Evolutionary conservation across 805 yeast genomes (phyloP).

Genomic region (Saccharomycodes ludwigii): DNA sequence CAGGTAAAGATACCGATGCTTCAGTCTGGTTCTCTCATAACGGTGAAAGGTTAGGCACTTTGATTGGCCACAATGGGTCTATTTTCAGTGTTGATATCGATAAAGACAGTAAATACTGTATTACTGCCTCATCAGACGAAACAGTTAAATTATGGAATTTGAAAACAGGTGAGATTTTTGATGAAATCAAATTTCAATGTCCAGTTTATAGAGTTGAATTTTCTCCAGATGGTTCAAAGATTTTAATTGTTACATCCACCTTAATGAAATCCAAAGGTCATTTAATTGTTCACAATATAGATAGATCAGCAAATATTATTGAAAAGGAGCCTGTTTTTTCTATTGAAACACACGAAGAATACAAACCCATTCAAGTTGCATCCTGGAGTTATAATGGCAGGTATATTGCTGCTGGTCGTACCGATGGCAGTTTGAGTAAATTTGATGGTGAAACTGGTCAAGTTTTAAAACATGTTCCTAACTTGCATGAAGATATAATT

Average conservation of each 20-base stretch:
- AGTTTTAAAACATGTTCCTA: conserved; percentile 35
- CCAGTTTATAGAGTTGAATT: conserved; percentile 91
- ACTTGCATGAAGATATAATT: conserved; percentile 64
- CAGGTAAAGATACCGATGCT: conserved; percentile 82
- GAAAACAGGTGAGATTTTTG: conserved; percentile 61
- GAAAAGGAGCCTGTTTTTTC: conserved; percentile 42
- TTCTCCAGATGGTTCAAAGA: conserved; percentile 53
- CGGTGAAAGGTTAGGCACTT: conserved; percentile 94
- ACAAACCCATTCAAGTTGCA: conserved; percentile 64
- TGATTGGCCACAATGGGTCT: conserved; percentile 83
- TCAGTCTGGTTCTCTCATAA: conserved; percentile 90
- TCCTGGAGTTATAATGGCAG: conserved; percentile 74
- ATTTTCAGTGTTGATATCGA: conserved; percentile 91
- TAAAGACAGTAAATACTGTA: conserved; percentile 48
- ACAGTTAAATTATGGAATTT: conserved; percentile 77
- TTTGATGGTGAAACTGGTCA: conserved; percentile 70
- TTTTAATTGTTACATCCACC: conserved; percentile 74
- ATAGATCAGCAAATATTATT: no score
- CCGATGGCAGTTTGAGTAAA: conserved; percentile 74
- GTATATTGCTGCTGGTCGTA: conserved; percentile 75
- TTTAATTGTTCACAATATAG: conserved; percentile 53
- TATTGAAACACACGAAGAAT: conserved; percentile 48
- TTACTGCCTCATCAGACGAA: conserved; percentile 88
- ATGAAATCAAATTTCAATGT: conserved; percentile 61
- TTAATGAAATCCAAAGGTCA: conserved; percentile 86